phyloP scores from a whole-genome alignment of 768 basidiomycete genomes.

The Suillus lakei region DNA sequence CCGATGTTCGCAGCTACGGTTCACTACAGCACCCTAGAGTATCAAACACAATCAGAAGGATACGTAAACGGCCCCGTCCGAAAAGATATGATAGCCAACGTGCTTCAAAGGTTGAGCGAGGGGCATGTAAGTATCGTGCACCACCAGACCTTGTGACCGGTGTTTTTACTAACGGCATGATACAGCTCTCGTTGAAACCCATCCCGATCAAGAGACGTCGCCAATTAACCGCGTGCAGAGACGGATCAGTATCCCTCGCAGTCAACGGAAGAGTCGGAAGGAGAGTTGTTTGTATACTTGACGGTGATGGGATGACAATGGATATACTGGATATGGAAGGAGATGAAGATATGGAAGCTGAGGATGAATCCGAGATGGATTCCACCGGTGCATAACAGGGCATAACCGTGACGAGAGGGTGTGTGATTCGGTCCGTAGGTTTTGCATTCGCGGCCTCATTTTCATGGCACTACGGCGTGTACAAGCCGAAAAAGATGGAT shows the following conservation, averaged over 20 bases:
- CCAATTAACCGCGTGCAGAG: conserved; percentile 54
- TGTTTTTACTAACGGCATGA: conserved; percentile 38
- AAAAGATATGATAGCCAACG: conserved; percentile 68
- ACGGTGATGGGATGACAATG: conserved; percentile 61
- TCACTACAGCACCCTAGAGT: conserved; percentile 64
- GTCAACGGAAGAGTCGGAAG: conserved; percentile 79
- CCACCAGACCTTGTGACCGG: conserved; percentile 28
- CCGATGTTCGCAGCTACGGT: conserved; percentile 65
- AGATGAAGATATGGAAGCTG: conserved; percentile 53
- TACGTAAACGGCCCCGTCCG: conserved; percentile 60
- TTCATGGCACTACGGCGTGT: conserved; percentile 31
- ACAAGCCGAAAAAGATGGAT: conserved; percentile 22
- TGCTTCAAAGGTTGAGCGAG: conserved; percentile 58
- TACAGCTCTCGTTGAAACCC: conserved; percentile 53
- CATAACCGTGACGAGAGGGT: conserved; percentile 24
- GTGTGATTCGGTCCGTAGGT: conserved; percentile 27
- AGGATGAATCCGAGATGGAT: conserved; percentile 36
- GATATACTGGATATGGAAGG: conserved; percentile 83
- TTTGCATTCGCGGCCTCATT: conserved; percentile 32
- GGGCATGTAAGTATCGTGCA: conserved; percentile 62
- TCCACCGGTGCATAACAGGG: conserved; percentile 17
- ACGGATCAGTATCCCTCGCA: conserved; percentile 61
- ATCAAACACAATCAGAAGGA: conserved; percentile 50
- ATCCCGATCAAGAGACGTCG: conserved; percentile 63
- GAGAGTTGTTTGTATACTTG: conserved; percentile 76